Percentiles rank a stretch among this genome's conserved stretches.
Conservation (phyloP, 768 basidiomycete genomes). For the Macrolepiota dolichaula region DNA sequence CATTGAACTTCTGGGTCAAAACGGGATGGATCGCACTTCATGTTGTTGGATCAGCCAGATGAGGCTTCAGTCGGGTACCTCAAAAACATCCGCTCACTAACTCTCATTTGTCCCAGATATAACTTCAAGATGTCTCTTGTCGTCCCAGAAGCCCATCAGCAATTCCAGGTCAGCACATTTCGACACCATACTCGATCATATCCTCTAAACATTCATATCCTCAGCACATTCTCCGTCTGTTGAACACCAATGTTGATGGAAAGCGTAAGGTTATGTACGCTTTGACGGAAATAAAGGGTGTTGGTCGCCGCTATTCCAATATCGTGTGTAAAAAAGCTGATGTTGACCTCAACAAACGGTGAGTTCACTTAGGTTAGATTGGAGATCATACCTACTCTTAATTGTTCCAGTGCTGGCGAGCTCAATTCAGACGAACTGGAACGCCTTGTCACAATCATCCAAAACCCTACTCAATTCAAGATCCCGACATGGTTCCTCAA, state of each 20-base stretch:
- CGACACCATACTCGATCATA: neutral
- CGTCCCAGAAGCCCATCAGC: constrained; percentile 90
- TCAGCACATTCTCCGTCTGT: constrained; percentile 97
- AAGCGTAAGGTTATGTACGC: constrained; percentile 99
- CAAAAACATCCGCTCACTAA: constrained; percentile 13
- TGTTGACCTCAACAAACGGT: constrained; percentile 99
- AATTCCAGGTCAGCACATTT: constrained; percentile 76
- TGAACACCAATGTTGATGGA: constrained; percentile 99
- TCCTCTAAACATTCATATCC: constrained; percentile 9
- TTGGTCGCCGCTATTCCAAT: constrained; percentile 97
- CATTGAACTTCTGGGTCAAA: neutral
- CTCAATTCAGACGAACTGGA: constrained; percentile 99
- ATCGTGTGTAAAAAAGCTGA: constrained; percentile 99
- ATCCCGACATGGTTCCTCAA: constrained; percentile 99
- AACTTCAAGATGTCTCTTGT: constrained; percentile 84
- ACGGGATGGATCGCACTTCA: constrained; percentile 5
- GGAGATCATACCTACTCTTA: neutral
- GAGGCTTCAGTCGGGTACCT: neutral
- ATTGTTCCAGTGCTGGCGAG: constrained; percentile 79
- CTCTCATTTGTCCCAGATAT: constrained; percentile 17
- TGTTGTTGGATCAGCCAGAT: neutral
- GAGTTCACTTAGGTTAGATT: constrained; percentile 20
- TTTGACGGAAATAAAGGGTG: constrained; percentile 99
- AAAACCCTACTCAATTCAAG: constrained; percentile 99
- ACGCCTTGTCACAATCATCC: constrained; percentile 98